A percentile compares a stretch with the other conserved stretches of the same genome.
phyloP scores from a whole-genome alignment of 148 eudicot genomes.

The Persicaria tinctoria region DNA sequence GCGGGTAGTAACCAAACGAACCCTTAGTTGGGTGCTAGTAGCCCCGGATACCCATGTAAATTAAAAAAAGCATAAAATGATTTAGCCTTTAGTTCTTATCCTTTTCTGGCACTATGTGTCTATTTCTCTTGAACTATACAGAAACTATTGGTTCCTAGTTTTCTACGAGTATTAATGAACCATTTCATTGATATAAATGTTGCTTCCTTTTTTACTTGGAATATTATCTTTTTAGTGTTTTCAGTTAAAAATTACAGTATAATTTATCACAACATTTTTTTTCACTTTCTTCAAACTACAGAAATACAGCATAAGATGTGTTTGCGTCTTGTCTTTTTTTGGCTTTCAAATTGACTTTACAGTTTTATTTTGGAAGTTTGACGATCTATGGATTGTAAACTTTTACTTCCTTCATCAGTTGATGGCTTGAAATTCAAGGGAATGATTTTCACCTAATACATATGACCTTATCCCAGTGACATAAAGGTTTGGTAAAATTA shows the following conservation, averaged over 20 bases:
- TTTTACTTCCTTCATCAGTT: neutral
- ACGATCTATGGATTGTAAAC: neutral
- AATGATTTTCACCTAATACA: conserved; percentile 11
- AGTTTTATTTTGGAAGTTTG: neutral
- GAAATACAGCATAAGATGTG: neutral
- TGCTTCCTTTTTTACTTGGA: neutral
- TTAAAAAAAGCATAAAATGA: too few species aligned
- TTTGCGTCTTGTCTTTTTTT: neutral
- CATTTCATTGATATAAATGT: neutral
- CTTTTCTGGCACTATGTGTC: neutral
- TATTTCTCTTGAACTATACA: neutral
- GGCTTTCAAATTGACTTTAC: neutral
- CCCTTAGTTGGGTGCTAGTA: too few species aligned
- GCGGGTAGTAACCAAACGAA: too few species aligned
- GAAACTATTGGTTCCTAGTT: neutral
- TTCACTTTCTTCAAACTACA: neutral
- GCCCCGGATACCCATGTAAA: too few species aligned
- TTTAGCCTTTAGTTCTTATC: neutral
- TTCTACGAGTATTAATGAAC: neutral
- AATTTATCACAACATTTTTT: neutral
- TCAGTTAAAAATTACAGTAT: neutral
- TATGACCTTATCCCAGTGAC: neutral
- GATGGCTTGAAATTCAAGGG: conserved; percentile 6
- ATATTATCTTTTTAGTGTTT: neutral
- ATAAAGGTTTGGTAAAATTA: conserved; percentile 5